These are phyloP conservation scores for Penicillium nucicola DNA, from an alignment of 495 filamentous ascomycete genomes.

Conservation along the genomic window DNA sequence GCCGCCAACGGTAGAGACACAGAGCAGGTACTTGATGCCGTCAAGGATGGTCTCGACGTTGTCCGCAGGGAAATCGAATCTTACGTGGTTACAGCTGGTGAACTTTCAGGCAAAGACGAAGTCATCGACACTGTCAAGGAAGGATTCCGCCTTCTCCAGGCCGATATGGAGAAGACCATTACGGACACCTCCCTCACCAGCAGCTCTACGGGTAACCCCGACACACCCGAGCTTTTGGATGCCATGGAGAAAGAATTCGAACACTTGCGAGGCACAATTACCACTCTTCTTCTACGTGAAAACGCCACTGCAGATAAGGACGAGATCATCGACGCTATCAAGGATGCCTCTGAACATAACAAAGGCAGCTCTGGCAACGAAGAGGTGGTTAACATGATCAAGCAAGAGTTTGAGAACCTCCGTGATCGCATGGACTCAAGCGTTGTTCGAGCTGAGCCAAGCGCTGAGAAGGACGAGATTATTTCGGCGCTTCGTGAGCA, in stretches of 20 bases:
- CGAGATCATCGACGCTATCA: slow-evolving; percentile 59
- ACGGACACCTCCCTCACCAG: slow-evolving; percentile 37
- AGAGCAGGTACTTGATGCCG: slow-evolving; percentile 77
- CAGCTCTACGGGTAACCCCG: slow-evolving; percentile 36
- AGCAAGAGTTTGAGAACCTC: slow-evolving; percentile 72
- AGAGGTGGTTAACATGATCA: slow-evolving; percentile 49
- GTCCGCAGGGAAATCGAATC: slow-evolving; percentile 76
- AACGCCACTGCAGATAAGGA: slow-evolving; percentile 53
- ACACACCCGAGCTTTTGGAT: slow-evolving; percentile 57
- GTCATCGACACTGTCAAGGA: slow-evolving; percentile 70
- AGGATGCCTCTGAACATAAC: slow-evolving; percentile 43
- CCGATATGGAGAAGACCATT: slow-evolving; percentile 65
- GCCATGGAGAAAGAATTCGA: slow-evolving; percentile 71
- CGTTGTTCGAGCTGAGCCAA: slow-evolving; percentile 31
- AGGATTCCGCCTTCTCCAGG: slow-evolving; percentile 69
- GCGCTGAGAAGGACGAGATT: slow-evolving; percentile 47
- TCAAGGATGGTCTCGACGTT: slow-evolving; percentile 79
- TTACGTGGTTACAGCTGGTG: slow-evolving; percentile 69
- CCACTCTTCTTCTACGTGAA: slow-evolving; percentile 61
- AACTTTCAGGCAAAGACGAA: slow-evolving; percentile 68
- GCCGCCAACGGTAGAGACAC: slow-evolving; percentile 72
- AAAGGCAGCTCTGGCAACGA: slow-evolving; percentile 13
- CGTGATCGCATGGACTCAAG: slow-evolving; percentile 53
- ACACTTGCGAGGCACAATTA: slow-evolving; percentile 68
- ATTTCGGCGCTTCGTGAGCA: slow-evolving; percentile 70